Evolutionary conservation across 2,329 filamentous ascomycete species (phyloP).

Genomic region (Acephala macrosclerotiorum): DNA sequence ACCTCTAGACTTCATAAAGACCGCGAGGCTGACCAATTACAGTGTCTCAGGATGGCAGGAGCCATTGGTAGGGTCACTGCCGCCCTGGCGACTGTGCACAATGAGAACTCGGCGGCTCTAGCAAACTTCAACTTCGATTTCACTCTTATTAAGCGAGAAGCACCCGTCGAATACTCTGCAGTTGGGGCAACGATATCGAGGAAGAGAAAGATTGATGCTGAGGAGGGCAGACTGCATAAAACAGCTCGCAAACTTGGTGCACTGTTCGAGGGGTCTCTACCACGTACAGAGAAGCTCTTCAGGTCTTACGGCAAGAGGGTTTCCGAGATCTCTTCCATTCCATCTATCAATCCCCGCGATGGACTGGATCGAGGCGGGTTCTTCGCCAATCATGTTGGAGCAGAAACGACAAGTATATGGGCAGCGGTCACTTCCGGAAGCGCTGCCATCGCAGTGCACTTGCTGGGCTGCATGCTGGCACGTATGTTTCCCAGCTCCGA

Average conservation of each 20-base stretch:
- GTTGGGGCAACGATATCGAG: background rate
- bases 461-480: background rate
- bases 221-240: background rate
- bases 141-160: background rate
- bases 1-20: background rate
- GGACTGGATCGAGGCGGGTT: background rate
- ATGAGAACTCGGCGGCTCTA: background rate
- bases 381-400: background rate
- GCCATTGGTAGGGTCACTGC: background rate
- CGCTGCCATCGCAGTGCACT: background rate
- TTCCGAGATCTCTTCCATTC: background rate
- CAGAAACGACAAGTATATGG: background rate
- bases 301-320: background rate
- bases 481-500: background rate
- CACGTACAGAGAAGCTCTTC: background rate
- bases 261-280: background rate
- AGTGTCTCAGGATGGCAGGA: background rate
- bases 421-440: background rate
- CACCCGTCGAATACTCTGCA: background rate
- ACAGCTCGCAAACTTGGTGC: background rate
- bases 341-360: background rate
- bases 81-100: background rate
- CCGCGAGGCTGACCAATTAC: background rate
- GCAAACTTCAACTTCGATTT: background rate
- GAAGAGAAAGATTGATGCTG: background rate